These are phyloP conservation scores for Tetratostichococcus sp. DNA, from an alignment of 139 green algal species.

Conservation along the genomic window DNA sequence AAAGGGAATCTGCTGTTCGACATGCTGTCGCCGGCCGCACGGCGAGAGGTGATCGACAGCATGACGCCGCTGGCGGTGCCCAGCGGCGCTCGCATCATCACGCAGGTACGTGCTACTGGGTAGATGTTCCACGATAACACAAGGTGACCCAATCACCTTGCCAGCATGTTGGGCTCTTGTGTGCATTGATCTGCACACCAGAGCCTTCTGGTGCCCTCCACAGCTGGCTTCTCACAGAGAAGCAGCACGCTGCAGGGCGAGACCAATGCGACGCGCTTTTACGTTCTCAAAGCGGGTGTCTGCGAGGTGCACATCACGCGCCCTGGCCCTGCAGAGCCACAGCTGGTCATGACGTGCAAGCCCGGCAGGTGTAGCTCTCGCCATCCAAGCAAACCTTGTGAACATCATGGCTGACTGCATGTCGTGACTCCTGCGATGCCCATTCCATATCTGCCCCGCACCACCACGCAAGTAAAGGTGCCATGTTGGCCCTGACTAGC, in stretches of 20 bases:
- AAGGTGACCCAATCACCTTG: too few relatives aligned
- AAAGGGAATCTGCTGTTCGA: constrained; percentile 73
- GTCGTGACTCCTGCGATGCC: too few relatives aligned
- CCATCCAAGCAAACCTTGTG: too few relatives aligned
- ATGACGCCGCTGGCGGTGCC: constrained; percentile 53
- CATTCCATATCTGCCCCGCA: too few relatives aligned
- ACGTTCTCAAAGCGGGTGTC: constrained; percentile 53
- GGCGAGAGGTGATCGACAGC: constrained; percentile 70
- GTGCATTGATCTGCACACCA: too few relatives aligned
- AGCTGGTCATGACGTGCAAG: constrained; percentile 38
- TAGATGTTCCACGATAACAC: too few relatives aligned
- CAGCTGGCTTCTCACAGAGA: too few relatives aligned
- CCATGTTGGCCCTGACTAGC: too few relatives aligned
- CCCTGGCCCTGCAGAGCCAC: constrained; percentile 7
- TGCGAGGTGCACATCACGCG: constrained; percentile 43
- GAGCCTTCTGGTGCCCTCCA: too few relatives aligned
- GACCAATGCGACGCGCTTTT: constrained; percentile 50
- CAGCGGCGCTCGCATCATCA: constrained; percentile 66
- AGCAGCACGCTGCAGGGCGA: constrained; percentile 52
- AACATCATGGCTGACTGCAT: too few relatives aligned
- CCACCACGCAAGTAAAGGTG: too few relatives aligned
- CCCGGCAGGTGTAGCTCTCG: constrained; percentile 29
- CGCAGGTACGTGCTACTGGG: constrained; percentile 4
- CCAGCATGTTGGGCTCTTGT: too few relatives aligned
- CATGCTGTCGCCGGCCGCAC: constrained; percentile 47